Conservation (phyloP, 2,329 filamentous ascomycete genomes). For the Hawksworthiomyces lignivorus region DNA sequence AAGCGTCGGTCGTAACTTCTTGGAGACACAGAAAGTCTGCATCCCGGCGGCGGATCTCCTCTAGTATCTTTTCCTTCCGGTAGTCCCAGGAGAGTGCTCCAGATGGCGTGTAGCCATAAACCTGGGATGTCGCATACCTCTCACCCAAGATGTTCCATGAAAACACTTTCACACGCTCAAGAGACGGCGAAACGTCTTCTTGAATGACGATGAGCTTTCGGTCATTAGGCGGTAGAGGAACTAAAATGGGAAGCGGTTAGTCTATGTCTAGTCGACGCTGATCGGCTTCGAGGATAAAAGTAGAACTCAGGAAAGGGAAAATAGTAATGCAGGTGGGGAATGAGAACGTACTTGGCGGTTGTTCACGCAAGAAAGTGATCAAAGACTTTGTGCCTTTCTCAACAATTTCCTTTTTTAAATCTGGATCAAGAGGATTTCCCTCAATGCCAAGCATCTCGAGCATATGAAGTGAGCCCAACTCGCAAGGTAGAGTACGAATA, state of each 20-base stretch:
- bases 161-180: conserved; percentile 73
- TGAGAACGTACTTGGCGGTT: conserved; percentile 60
- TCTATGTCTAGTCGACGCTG: no score
- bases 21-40: conserved; percentile 90
- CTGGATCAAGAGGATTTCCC: conserved; percentile 75
- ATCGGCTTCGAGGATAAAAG: background rate
- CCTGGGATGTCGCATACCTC: conserved; percentile 74
- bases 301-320: background rate
- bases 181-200: conserved; percentile 49
- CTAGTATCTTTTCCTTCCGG: conserved; percentile 72
- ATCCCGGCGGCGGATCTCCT: conserved; percentile 69
- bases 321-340: background rate
- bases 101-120: conserved; percentile 86
- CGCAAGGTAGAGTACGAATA: conserved; percentile 71
- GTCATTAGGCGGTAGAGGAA: conserved; percentile 66
- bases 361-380: conserved; percentile 74
- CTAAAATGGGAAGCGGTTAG: conserved; percentile 33
- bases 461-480: conserved; percentile 82
- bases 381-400: conserved; percentile 82
- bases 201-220: conserved; percentile 74
- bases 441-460: conserved; percentile 86
- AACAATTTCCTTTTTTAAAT: conserved; percentile 73
- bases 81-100: conserved; percentile 80
- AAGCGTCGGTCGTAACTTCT: conserved; percentile 86
- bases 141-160: conserved; percentile 97